Evolutionary conservation across 192 early-diverging fungal species (phyloP).

Genomic region (Gryganskiella cystojenkinii): DNA sequence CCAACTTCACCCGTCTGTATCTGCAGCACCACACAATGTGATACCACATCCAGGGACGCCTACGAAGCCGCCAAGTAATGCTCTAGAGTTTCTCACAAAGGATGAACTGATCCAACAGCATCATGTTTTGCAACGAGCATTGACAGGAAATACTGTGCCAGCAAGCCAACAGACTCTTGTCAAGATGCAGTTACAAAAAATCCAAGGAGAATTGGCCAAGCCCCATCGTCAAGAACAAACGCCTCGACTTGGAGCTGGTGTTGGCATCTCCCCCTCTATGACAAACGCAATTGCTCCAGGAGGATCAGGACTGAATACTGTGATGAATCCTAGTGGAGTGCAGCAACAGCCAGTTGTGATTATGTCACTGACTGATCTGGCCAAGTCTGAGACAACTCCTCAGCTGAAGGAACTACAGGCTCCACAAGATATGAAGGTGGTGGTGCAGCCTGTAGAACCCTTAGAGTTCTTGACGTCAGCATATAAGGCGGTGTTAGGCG

Average conservation of each 20-base stretch:
- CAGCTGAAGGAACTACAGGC: conserved; percentile 33
- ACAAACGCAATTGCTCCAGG: not conserved
- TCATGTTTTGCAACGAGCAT: conserved; percentile 10
- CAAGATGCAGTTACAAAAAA: conserved; percentile 34
- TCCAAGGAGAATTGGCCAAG: conserved; percentile 25
- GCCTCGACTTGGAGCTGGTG: conserved; percentile 1
- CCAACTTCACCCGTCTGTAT: not conserved
- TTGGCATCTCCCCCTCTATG: not conserved
- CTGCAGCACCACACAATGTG: not conserved
- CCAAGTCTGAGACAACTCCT: conserved; percentile 7
- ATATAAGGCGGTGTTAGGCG: conserved; percentile 26
- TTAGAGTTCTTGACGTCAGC: conserved; percentile 25
- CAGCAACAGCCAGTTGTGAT: not conserved
- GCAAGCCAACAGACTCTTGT: not conserved
- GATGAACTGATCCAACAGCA: conserved; percentile 23
- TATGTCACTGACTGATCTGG: not conserved
- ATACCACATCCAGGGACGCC: not conserved
- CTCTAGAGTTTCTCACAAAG: conserved; percentile 17
- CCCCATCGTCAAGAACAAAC: conserved; percentile 25
- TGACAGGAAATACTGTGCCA: conserved; percentile 5
- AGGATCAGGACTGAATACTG: not conserved
- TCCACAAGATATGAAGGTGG: conserved; percentile 10
- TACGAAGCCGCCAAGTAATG: not conserved
- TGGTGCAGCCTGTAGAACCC: conserved; percentile 18
- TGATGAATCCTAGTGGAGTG: too few species aligned